Base-by-base conservation (phyloP, 176 grass and related monocot genomes). In the Aegilops longissima region DNA sequence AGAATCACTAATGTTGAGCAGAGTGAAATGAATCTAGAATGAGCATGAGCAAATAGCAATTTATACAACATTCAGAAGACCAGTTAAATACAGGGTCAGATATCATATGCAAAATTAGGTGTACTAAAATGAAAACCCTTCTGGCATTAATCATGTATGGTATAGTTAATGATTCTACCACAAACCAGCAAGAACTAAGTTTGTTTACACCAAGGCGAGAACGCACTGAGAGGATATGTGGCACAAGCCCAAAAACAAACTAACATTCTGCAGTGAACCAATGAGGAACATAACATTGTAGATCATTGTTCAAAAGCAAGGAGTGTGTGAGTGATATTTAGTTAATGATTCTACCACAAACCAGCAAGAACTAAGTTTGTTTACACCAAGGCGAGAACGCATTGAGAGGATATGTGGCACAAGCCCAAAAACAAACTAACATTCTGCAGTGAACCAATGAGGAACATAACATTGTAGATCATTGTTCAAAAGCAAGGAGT, bases 11-110 rank as follows among this genome's bases (percentile, higher is more conserved):
- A 67, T 4, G 80, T 52, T 45, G 6, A 76, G 62, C 25, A 85
- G 77, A 65, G 64, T 20, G 5, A 31, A 40, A 66, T 38, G 27
- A 24, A 86, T 70, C 31, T 85, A 88, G 66, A 25, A 68, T 30
- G 23, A 34, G 47, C 40, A 74, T 73, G 24, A 80, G 12, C 23
- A 11, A 66, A 86, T 20, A 29, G 9, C 31, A 86, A 17, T 38
- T 52, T 29, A 24, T 30, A 49, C 9, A 70, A 62, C 38, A 81
- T 76, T 79, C 61, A 84, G 35, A 67, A 62, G 23, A 13, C 27
- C n/a, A 25, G 68, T 21, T 59, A 80, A 17, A 49, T 51, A 51
- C 8, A 76, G 12, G 27, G 16, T 23, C 27, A 84, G 80, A 45
- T 27, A 40, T 61, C 35, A 84, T 38, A 59, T 69, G 33, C 12